Evolutionary conservation across 2,329 filamentous ascomycete genomes (phyloP).

Genomic region (Pseudopithomyces chartarum): DNA sequence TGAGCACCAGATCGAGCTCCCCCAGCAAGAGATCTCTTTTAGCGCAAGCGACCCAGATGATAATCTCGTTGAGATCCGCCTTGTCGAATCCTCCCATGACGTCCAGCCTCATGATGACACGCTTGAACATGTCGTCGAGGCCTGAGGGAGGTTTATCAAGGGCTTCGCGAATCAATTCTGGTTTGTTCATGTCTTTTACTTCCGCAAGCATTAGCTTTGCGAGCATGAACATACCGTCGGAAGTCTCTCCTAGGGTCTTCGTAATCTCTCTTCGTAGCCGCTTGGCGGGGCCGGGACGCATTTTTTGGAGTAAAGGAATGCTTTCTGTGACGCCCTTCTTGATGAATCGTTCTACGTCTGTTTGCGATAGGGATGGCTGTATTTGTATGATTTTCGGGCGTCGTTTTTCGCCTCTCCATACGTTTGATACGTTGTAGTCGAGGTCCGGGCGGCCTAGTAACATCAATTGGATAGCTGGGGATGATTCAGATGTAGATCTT

Average conservation of each 20-base stretch:
- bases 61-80: not conserved
- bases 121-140: conserved; percentile 3
- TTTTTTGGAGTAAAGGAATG: conserved; percentile 1
- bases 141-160: not conserved
- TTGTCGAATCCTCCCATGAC: not conserved
- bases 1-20: not conserved
- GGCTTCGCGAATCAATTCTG: not conserved
- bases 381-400: not conserved
- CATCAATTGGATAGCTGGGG: not conserved
- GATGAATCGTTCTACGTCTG: not conserved
- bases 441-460: not conserved
- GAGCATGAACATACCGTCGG: conserved; percentile 7
- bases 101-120: not conserved
- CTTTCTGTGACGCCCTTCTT: not conserved
- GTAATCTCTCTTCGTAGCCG: not conserved
- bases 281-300: conserved; percentile 1
- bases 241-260: not conserved
- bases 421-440: not conserved
- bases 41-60: not conserved
- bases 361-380: not conserved
- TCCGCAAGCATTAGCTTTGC: conserved; percentile 7
- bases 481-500: not conserved
- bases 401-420: not conserved
- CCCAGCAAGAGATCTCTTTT: not conserved
- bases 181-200: conserved; percentile 7